A percentile compares a stretch with the other conserved stretches of the same genome.
Conservation (phyloP, 2,329 filamentous ascomycete genomes). For the Aureobasidium pullulans region DNA sequence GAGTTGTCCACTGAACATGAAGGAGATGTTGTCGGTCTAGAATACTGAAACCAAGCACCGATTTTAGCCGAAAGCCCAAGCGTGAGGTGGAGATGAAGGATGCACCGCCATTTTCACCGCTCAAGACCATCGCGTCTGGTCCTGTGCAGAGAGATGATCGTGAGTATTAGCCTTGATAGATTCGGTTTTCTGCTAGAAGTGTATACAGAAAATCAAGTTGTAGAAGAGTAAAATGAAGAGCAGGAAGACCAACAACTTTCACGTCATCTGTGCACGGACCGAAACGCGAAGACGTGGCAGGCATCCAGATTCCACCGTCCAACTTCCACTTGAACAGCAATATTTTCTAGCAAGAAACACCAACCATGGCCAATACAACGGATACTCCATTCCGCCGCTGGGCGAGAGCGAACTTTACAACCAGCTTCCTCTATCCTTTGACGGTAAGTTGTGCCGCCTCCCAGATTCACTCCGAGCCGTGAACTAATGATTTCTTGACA, state of each 20-base stretch:
- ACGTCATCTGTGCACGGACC: conserved; percentile 1
- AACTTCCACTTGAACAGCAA: neutral
- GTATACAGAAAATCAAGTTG: too few species aligned
- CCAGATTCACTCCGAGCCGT: neutral
- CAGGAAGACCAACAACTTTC: neutral
- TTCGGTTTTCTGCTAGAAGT: too few species aligned
- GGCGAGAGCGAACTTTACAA: conserved; percentile 25
- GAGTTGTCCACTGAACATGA: neutral
- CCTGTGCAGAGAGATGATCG: neutral
- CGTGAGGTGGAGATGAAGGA: conserved; percentile 6
- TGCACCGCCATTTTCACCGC: neutral
- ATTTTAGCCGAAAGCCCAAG: conserved; percentile 2
- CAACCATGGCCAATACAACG: neutral
- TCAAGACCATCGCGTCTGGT: neutral
- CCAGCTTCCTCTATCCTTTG: conserved; percentile 28
- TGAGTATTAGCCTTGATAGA: neutral
- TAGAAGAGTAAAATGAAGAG: neutral
- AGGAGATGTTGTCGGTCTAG: neutral
- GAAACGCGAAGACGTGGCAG: neutral
- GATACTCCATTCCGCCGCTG: conserved; percentile 9
- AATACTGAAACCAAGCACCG: neutral
- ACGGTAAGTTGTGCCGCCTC: conserved; percentile 15
- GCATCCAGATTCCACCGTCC: neutral
- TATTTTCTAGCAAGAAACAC: neutral
- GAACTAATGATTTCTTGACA: conserved; percentile 26